Evolutionary conservation across 805 yeast species (phyloP).

Genomic region (Sungouiozyma ichnusensis): DNA sequence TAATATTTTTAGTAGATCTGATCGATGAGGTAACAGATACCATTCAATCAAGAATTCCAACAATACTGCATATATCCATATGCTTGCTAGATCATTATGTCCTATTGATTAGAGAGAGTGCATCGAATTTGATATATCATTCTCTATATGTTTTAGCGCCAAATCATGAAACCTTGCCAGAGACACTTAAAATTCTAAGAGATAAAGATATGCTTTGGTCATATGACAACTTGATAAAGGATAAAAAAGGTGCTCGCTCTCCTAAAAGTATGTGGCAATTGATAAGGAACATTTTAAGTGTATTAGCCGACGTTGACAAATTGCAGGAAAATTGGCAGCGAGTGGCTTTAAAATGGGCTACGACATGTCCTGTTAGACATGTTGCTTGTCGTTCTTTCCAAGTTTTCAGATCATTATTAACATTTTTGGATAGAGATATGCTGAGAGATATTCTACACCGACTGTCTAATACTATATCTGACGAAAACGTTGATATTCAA

Average conservation of each 20-base stretch:
- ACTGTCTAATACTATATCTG: constrained; percentile 85
- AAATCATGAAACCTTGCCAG: constrained; percentile 42
- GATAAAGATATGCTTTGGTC: constrained; percentile 55
- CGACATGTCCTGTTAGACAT: constrained; percentile 94
- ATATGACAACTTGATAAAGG: constrained; percentile 74
- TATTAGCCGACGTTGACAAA: constrained; percentile 40
- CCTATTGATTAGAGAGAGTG: constrained; percentile 73
- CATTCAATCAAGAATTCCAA: constrained; percentile 50
- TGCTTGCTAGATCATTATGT: constrained; percentile 83
- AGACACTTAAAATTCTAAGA: constrained; percentile 48
- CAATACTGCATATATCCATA: constrained; percentile 67
- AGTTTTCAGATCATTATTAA: constrained; percentile 72
- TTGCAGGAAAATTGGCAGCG: constrained; percentile 80
- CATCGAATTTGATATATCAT: constrained; percentile 63
- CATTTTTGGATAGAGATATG: constrained; percentile 78
- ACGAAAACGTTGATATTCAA: constrained; percentile 80
- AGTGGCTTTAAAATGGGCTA: constrained; percentile 84
- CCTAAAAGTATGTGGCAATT: constrained; percentile 77
- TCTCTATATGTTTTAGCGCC: constrained; percentile 53
- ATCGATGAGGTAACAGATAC: constrained; percentile 57
- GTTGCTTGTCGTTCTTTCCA: constrained; percentile 96
- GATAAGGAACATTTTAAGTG: constrained; percentile 49
- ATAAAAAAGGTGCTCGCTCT: constrained; percentile 68
- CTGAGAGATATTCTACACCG: constrained; percentile 88
- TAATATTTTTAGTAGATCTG: constrained; percentile 76